Evolutionary conservation across 108 stramenopile species (phyloP), one percentile per base, ranked within the genome.

Genomic region (Skeletonema menzelii): DNA sequence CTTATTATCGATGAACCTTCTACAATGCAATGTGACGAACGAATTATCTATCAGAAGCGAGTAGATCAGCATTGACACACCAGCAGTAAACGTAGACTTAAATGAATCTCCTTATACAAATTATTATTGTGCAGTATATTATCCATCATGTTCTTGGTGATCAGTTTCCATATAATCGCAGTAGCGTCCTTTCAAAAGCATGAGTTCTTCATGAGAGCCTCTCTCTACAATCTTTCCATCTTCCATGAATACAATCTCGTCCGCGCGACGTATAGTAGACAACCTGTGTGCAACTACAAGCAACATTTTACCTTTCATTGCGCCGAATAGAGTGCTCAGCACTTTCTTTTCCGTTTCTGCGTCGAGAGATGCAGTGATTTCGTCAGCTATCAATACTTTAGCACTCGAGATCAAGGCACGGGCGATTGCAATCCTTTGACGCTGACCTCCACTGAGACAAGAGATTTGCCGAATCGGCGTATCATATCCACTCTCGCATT

Each of bases 281-380:
- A 97, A 81, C 7, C 97, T 84, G 76, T 99, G 98, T 7, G 97
- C 97, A 59, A 97, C 92, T 14, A 97, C 82, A 75, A 97, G 11
- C 14, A 77, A 71, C 14, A 27, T 67, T 56, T 28, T 84, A 57
- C 70, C 71, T 59, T 71, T 38, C 57, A 55, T 57, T 1, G 57
- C 71, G 5, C 26, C 24, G 17, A 20, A 32, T 27, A 69, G 58
- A 38, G 76, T 69, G 14, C 56, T 46, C 7, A 69, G 38, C 7
- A 70, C 28, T 20, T n/a, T 34, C 42, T 65, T 42, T 24, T 77
- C 67, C 13, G 63, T 63, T 22, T 69, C 67, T 30, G 61, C 56
- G 67, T 69, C 67, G 27, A 76, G 67, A 34, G 38, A 44, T 11
- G 75, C 20, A 27, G 75, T 69, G 24, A 69, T 55, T 35, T 77